Evolutionary conservation across 1,284 basidiomycete species (phyloP).

Genomic region (Ceratobasidium sp.): DNA sequence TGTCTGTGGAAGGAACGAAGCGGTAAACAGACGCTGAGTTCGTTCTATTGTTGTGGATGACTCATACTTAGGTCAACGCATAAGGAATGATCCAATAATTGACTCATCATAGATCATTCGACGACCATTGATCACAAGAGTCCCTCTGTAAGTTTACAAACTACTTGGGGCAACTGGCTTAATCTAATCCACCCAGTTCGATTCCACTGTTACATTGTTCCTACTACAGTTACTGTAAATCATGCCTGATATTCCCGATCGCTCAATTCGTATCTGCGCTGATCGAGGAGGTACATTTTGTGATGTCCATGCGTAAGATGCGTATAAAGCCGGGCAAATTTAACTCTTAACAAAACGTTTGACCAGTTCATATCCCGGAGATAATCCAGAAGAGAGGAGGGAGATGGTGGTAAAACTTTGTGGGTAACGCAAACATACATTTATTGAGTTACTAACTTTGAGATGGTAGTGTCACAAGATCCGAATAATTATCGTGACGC

Average conservation of each 20-base stretch:
- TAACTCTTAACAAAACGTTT: too few relatives aligned
- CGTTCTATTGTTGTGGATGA: not conserved
- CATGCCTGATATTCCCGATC: conserved; percentile 64
- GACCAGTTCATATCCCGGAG: conserved; percentile 77
- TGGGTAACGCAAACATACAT: conserved; percentile 58
- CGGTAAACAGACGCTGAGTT: not conserved
- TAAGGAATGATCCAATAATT: too few relatives aligned
- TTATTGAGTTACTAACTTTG: not conserved
- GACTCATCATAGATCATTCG: too few relatives aligned
- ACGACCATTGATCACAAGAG: too few relatives aligned
- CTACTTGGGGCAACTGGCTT: not conserved
- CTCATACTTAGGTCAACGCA: not conserved
- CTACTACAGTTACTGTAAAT: not conserved
- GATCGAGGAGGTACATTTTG: conserved; percentile 83
- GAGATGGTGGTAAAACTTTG: conserved; percentile 86
- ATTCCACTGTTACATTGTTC: not conserved
- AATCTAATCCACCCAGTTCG: not conserved
- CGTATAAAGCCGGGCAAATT: not conserved
- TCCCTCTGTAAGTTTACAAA: too few relatives aligned
- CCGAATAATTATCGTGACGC: conserved; percentile 91
- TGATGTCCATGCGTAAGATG: conserved; percentile 78
- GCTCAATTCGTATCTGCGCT: conserved; percentile 68
- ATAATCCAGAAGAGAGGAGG: conserved; percentile 69
- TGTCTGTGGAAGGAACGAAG: not conserved
- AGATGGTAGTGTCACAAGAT: conserved; percentile 80